Evolutionary conservation across 345 rosid species (phyloP).

Genomic region (Sisymbrium altissimum): DNA sequence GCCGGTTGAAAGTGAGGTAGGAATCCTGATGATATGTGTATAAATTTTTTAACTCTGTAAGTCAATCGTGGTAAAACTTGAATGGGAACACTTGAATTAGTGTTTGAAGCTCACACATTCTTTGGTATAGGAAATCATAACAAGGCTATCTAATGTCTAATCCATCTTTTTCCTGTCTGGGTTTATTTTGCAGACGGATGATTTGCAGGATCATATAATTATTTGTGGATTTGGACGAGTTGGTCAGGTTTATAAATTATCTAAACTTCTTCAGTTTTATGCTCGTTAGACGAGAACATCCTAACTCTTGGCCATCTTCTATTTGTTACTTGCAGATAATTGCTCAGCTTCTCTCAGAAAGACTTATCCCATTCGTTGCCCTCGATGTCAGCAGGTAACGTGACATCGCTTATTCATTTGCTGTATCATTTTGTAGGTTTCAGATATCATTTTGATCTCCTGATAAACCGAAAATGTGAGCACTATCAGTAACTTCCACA

Average conservation of each 20-base stretch:
- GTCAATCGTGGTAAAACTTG: not conserved
- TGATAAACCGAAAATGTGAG: not conserved
- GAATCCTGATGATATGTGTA: slow-evolving; percentile 3
- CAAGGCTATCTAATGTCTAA: not conserved
- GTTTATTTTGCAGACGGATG: slow-evolving; percentile 74
- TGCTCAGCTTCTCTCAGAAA: slow-evolving; percentile 98
- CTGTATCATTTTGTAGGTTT: not conserved
- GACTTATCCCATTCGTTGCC: slow-evolving; percentile 95
- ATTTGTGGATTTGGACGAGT: slow-evolving; percentile 97
- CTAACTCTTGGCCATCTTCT: not conserved
- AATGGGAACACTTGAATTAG: too few relatives aligned
- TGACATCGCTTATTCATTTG: not conserved
- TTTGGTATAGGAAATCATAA: slow-evolving; percentile 1
- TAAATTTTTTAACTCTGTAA: not conserved
- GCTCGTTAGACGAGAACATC: not conserved
- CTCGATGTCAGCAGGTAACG: slow-evolving; percentile 94
- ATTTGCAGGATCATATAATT: slow-evolving; percentile 93
- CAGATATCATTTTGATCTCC: not conserved
- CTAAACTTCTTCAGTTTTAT: too few relatives aligned
- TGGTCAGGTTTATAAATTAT: slow-evolving; percentile 70
- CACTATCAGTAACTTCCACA: not conserved
- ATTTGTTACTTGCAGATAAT: slow-evolving; percentile 62
- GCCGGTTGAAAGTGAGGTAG: slow-evolving; percentile 98
- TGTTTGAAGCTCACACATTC: slow-evolving; percentile 12
- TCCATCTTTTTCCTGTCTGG: slow-evolving; percentile 15